Conservation (phyloP, 2,329 filamentous ascomycete species). For the Alternaria triticina region DNA sequence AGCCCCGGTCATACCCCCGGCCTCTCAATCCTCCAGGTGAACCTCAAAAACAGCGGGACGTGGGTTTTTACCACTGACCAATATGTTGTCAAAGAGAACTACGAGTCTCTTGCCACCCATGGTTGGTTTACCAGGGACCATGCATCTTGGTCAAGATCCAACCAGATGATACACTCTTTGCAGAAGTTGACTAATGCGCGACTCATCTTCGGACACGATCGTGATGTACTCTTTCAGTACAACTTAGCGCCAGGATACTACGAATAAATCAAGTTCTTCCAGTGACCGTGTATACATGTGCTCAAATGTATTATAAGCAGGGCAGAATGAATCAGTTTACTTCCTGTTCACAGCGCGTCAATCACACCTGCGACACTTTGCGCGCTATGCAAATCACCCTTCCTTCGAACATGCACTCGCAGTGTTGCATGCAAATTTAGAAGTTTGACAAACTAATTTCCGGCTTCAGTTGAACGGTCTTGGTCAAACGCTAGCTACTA, state of each 20-base stretch:
- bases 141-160: conserved; percentile 37
- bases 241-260: background rate
- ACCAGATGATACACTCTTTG: conserved; percentile 36
- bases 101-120: conserved; percentile 38
- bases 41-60: conserved; percentile 40
- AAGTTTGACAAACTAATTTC: background rate
- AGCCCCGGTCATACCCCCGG: conserved; percentile 20
- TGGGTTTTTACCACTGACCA: conserved; percentile 49
- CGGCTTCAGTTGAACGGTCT: background rate
- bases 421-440: background rate
- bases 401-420: background rate
- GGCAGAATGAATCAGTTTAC: background rate
- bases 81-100: conserved; percentile 48
- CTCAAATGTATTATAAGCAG: background rate
- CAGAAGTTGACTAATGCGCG: conserved; percentile 30
- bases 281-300: background rate
- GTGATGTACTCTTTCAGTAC: conserved; percentile 10
- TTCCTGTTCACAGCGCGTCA: background rate
- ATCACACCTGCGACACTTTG: background rate
- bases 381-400: background rate
- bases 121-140: conserved; percentile 48
- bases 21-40: conserved; percentile 45
- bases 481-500: background rate
- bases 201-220: conserved; percentile 39
- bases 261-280: background rate